A percentile compares a stretch with the other conserved stretches of the same genome.
Evolutionary conservation across 805 yeast genomes (phyloP).

Genomic region (Phaffomyces antillensis): DNA sequence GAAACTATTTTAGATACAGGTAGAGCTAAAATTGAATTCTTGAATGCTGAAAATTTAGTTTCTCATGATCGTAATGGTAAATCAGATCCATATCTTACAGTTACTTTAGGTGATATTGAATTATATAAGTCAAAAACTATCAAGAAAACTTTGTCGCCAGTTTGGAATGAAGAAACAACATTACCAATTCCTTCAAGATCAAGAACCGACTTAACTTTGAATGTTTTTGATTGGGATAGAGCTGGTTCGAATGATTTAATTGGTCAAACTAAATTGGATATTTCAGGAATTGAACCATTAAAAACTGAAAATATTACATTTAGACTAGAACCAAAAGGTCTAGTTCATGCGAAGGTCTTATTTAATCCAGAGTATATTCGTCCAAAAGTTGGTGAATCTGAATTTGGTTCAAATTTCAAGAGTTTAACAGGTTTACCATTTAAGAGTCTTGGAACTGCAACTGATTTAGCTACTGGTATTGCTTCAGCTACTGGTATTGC

Average conservation of each 20-base stretch:
- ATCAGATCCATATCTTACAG: slow-evolving; percentile 60
- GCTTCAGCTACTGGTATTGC: slow-evolving; percentile 41
- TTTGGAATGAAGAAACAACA: slow-evolving; percentile 63
- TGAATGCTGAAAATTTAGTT: slow-evolving; percentile 45
- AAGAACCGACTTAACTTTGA: slow-evolving; percentile 40
- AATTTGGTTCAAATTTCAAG: slow-evolving; percentile 34
- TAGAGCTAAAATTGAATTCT: slow-evolving; percentile 44
- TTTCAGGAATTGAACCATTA: slow-evolving; percentile 40
- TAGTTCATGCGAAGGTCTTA: slow-evolving; percentile 42
- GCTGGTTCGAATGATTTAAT: slow-evolving; percentile 60
- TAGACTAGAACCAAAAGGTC: slow-evolving; percentile 59
- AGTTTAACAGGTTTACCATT: slow-evolving; percentile 40
- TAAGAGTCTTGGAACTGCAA: slow-evolving; percentile 37
- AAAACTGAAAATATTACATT: slow-evolving; percentile 39
- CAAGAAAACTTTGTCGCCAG: slow-evolving; percentile 64
- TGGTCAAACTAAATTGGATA: slow-evolving; percentile 46
- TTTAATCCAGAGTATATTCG: slow-evolving; percentile 63
- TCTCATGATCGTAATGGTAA: slow-evolving; percentile 69
- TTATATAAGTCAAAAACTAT: slow-evolving; percentile 52
- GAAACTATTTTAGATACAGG: slow-evolving; percentile 72
- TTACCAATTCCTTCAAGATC: slow-evolving; percentile 60
- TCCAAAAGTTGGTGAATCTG: slow-evolving; percentile 43
- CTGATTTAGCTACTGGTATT: slow-evolving; percentile 34
- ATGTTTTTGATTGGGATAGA: slow-evolving; percentile 72
- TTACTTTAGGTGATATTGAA: slow-evolving; percentile 48